Percentiles rank a stretch among this genome's conserved stretches.
These are phyloP conservation scores for Arthrobotrys entomopaga DNA, from an alignment of 2,329 filamentous ascomycete species.

Conservation along the genomic window DNA sequence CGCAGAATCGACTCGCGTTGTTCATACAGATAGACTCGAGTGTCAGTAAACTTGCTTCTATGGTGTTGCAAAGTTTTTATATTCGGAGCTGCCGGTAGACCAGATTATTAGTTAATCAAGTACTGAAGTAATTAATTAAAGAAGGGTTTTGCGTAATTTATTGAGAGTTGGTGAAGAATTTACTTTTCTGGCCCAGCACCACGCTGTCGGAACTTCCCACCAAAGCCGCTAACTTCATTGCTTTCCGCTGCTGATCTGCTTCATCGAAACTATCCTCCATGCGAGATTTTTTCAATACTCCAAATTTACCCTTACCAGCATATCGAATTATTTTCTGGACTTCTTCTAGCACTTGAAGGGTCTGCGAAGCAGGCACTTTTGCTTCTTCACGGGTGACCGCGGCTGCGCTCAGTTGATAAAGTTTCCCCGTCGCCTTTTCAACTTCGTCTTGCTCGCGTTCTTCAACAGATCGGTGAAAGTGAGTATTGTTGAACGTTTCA, in stretches of 20 bases:
- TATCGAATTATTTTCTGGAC: background rate
- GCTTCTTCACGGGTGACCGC: background rate
- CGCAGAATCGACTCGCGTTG: background rate
- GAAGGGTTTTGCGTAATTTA: too few relatives aligned
- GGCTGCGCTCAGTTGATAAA: slow-evolving; percentile 5
- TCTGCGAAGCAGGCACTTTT: background rate
- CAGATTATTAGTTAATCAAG: background rate
- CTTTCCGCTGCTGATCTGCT: background rate
- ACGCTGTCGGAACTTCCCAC: background rate
- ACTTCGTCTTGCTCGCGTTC: slow-evolving; percentile 6
- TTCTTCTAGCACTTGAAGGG: background rate
- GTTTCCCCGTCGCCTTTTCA: slow-evolving; percentile 17
- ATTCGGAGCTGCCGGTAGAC: background rate
- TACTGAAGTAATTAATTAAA: background rate
- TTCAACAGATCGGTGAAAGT: background rate
- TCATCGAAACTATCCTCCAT: background rate
- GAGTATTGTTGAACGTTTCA: background rate
- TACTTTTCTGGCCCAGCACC: background rate
- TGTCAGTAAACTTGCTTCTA: background rate
- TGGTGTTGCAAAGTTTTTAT: background rate
- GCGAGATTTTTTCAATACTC: background rate
- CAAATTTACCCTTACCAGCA: background rate
- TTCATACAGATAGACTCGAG: background rate
- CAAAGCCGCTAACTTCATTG: slow-evolving; percentile 1
- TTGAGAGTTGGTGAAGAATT: background rate